Base-by-base conservation (phyloP, 306 rosid species). In the Alnus glutinosa region DNA sequence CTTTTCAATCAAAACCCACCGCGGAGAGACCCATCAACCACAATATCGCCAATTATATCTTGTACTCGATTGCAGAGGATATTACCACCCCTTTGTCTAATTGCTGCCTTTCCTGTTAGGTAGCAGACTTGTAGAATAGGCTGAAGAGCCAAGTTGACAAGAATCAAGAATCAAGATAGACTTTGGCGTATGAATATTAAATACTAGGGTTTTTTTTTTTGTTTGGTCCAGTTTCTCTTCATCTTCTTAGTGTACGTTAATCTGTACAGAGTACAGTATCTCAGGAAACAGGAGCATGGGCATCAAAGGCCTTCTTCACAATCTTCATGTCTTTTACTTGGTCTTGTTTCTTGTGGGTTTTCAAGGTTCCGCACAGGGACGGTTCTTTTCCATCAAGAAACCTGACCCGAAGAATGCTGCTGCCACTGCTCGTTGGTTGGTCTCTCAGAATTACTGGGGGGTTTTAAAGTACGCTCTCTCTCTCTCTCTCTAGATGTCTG, bases 371-470 rank as follows among this genome's bases (percentile, higher is more conserved):
- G 89, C 78, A 1, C 47, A 78, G 7, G 91, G 87, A 0, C 85
- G 96, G 57, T n/a, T 78, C 8, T 80, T 89, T 9, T 79, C 80
- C 0, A 51, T 47, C 39, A 48, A 82, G 5, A 94, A 92, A 87
- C 97, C 97, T 54, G 85, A 88, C 91, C 97, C 92, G 4, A 48
- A 83, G 14, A 70, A 88, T 58, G 90, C 93, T 67, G 88, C 91
- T 9, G 93, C 92, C 4, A 83, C 91, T 44, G 96, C 98, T 80
- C 98, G 96, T 37, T 92, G 98, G 97, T 79, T 94, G 81, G 86
- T 89, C 78, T 82, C 96, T 52, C 86, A 80, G 77, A 94, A 88
- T 82, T 84, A 78, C 55, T 94, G 93, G 98, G 98, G 96, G 9
- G 93, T 88, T 86, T 76, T 92, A 73, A 92, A 85, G 98, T 90